Evolutionary conservation across 2,329 filamentous ascomycete genomes (phyloP), one percentile per base, ranked within the genome.

Genomic region (Pseudovirgaria hyperparasitica): DNA sequence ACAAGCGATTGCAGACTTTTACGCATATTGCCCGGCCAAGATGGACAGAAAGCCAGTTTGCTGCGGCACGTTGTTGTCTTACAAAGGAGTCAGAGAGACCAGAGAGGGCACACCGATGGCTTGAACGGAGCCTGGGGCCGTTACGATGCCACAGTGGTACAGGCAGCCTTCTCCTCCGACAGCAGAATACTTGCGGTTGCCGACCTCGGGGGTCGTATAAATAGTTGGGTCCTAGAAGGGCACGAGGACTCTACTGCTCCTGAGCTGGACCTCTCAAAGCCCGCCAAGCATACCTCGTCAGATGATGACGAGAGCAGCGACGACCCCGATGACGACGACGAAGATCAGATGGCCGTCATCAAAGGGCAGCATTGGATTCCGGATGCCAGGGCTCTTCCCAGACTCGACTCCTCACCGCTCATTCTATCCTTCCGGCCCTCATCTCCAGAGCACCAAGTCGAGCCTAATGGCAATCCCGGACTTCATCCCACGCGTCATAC

Each of bases 171-270:
- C 52, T 86, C 85, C 7, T 63, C 75, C 5, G 79, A 93, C 48
- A 82, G 81, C 47, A 73, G 69, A 38, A 70, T 92, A 35, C 60
- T 96, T 24, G 85, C 79, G 6, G 71, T 76, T 16, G 76, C 78
- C 25, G 87, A 94, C 50, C 56, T 94, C 27, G 76, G 79, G 22
- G 90, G 90, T 22, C 84, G 76, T 52, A 64, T 96, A 17, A 86
- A 96, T 46, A 84, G 77, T 11, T 98, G 86, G 81, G 58, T 84
- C 2, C 55, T 92, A 29, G 66, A 72, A 44, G 67, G 67, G 19
- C 52, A 67, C 33, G 61, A 68, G 40, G 65, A 71, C 37, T 36
- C 46, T 2, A 57, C 54, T 9, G 55, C 62, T 13, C 48, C 55
- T 19, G 46, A 53, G 35, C 48, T 58, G 17, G 48, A 60, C 15